These are phyloP conservation scores for Aspergillus pseudotamarii DNA, from an alignment of 2,329 filamentous ascomycete species.

Conservation along the genomic window DNA sequence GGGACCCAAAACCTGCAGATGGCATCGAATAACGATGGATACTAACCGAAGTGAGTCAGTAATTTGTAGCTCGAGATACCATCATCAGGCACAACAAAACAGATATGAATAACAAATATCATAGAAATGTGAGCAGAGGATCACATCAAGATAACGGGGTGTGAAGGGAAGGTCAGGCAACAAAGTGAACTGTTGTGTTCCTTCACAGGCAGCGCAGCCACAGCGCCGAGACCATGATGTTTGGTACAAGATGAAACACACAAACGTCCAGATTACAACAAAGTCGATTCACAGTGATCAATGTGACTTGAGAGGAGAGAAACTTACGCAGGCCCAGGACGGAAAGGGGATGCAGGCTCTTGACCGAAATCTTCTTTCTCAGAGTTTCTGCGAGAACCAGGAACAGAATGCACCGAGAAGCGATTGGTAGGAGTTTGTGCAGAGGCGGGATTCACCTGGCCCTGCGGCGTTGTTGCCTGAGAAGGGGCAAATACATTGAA, in stretches of 20 bases:
- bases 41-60: constrained; percentile 48
- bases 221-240: background rate
- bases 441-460: constrained; percentile 57
- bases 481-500: constrained; percentile 74
- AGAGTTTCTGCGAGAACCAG: constrained; percentile 84
- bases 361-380: constrained; percentile 83
- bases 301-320: background rate
- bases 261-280: background rate
- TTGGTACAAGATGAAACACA: background rate
- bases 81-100: background rate
- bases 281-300: background rate
- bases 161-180: background rate
- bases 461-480: constrained; percentile 76
- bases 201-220: background rate
- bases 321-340: constrained; percentile 79
- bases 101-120: background rate
- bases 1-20: constrained; percentile 55
- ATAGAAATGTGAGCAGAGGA: background rate
- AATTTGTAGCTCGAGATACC: background rate
- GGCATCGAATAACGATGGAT: constrained; percentile 94
- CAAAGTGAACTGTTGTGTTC: constrained; percentile 1
- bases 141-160: too few species aligned
- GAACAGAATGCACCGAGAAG: constrained; percentile 81
- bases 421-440: constrained; percentile 60
- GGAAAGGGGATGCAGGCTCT: constrained; percentile 61